Evolutionary conservation across 2,329 filamentous ascomycete genomes (phyloP), one percentile per base, ranked within the genome.

Genomic region (Alternaria angustiovoidea): DNA sequence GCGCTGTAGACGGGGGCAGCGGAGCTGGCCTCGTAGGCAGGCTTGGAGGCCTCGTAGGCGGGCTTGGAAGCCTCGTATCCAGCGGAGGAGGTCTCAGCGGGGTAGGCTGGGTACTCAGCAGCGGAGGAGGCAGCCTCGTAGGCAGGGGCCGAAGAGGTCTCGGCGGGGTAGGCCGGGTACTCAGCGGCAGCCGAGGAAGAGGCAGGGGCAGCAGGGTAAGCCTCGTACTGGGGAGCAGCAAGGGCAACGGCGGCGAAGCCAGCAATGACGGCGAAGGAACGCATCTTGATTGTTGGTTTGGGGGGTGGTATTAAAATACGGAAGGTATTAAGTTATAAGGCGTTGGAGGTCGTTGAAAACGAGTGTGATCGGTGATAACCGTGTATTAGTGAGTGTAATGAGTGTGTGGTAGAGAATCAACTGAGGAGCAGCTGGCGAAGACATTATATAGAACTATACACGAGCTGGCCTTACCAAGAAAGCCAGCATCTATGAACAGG

Each of bases 291-390:
- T 70, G 71, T 70, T 62, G 55, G 60, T 39, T 32, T 41, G 18
- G 46, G 47, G 57, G 62, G 62, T 61, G 68, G 67, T 67, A 70
- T 72, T 76, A 71, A 46, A 68, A 65, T 76, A 73, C 69, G 69
- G 64, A 67, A 69, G 72, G 71, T 75, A 77, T 75, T 76, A 75
- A 65, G 68, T 75, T 49, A 71, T 63, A 54, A 24, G 65, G 63
- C 59, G 65, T 24, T 65, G 66, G 68, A 69, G 64, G 68, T 71
- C 63, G 71, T 72, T 63, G 62, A 61, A 75, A 79, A 78, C 74
- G 78, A 79, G 68, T 79, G 78, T 71, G 76, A 74, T 78, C 75
- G 78, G 76, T 67, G 55, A 74, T 74, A 68, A 78, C 76, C 75
- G 75, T 71, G 70, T 72, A 74, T 74, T 75, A 76, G 67, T 61